Evolutionary conservation across 257 asterid species (phyloP).

Genomic region (Craterostigma plantagineum): DNA sequence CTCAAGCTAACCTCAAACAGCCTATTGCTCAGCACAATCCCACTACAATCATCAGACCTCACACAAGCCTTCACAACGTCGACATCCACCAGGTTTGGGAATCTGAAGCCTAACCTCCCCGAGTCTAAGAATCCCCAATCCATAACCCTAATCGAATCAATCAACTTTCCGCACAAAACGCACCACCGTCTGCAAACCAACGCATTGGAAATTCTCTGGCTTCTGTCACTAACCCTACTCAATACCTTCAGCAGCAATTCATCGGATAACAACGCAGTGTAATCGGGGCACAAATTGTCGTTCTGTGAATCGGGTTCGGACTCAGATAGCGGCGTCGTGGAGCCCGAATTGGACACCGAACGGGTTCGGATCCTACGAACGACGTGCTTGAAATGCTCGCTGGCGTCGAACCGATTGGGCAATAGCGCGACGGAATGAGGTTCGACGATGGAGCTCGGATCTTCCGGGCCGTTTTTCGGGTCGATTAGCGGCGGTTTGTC

Average conservation of each 20-base stretch:
- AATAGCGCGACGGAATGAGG: no score
- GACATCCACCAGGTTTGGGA: constrained; percentile 56
- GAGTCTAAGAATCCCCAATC: constrained; percentile 93
- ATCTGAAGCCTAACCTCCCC: constrained; percentile 57
- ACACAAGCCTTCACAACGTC: constrained; percentile 34
- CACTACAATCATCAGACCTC: constrained; percentile 30
- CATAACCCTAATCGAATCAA: constrained; percentile 36
- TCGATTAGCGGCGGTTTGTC: no score
- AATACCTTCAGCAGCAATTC: constrained; percentile 40
- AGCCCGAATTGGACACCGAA: constrained; percentile 43
- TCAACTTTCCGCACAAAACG: constrained; percentile 44
- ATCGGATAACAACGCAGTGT: constrained; percentile 32
- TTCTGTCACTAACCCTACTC: constrained; percentile 19
- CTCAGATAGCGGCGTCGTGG: constrained; percentile 51
- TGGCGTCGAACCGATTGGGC: no score
- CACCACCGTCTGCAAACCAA: constrained; percentile 86
- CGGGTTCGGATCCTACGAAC: constrained; percentile 51
- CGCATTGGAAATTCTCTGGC: constrained; percentile 38
- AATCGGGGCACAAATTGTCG: constrained; percentile 35
- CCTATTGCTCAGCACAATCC: constrained; percentile 47
- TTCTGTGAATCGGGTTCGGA: constrained; percentile 61
- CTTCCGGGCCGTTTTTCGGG: no score
- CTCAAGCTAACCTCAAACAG: constrained; percentile 34
- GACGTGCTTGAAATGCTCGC: constrained; percentile 39
- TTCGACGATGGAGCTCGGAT: no score